A percentile compares a stretch with the other conserved stretches of the same genome.
These are phyloP conservation scores for Aspergillus leporis DNA, from an alignment of 495 filamentous ascomycete species.

Conservation along the genomic window DNA sequence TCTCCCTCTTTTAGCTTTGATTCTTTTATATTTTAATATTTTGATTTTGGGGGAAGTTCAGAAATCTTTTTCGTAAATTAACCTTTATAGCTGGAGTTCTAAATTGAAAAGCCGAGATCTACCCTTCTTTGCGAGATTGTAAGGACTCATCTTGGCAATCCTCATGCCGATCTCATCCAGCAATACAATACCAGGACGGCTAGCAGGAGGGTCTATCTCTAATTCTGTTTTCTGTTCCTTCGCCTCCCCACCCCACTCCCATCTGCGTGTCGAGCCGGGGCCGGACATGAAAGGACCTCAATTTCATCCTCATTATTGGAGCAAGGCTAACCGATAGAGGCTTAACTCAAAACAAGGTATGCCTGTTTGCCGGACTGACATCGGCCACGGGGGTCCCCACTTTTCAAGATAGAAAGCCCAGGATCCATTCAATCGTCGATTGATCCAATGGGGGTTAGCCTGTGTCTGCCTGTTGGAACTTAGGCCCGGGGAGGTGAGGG, in stretches of 20 bases:
- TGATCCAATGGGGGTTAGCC: slow-evolving; percentile 1
- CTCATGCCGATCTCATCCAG: slow-evolving; percentile 18
- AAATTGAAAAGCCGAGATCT: slow-evolving; percentile 5
- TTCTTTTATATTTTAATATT: slow-evolving; percentile 11
- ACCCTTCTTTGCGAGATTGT: slow-evolving; percentile 19
- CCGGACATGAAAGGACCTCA: slow-evolving; percentile 2
- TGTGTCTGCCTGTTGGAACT: slow-evolving; percentile 8
- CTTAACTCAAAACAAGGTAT: slow-evolving; percentile 11
- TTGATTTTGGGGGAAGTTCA: background rate
- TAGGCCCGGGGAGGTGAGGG: background rate
- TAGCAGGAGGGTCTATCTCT: background rate
- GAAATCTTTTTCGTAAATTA: no score
- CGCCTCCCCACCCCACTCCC: slow-evolving; percentile 9
- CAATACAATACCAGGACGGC: slow-evolving; percentile 14
- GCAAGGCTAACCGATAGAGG: slow-evolving; percentile 7
- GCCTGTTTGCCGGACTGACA: slow-evolving; percentile 12
- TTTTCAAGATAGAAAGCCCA: slow-evolving; percentile 3
- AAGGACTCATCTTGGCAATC: slow-evolving; percentile 27
- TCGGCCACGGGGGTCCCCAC: slow-evolving; percentile 12
- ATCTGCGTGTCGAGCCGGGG: slow-evolving; percentile 6
- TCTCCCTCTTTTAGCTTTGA: background rate
- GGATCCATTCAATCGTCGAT: slow-evolving; percentile 6
- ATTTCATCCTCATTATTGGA: slow-evolving; percentile 3
- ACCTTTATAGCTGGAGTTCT: background rate
- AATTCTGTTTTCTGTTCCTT: slow-evolving; percentile 4